Base-by-base conservation (phyloP, 441 rosid species). In the Viola pubescens region DNA sequence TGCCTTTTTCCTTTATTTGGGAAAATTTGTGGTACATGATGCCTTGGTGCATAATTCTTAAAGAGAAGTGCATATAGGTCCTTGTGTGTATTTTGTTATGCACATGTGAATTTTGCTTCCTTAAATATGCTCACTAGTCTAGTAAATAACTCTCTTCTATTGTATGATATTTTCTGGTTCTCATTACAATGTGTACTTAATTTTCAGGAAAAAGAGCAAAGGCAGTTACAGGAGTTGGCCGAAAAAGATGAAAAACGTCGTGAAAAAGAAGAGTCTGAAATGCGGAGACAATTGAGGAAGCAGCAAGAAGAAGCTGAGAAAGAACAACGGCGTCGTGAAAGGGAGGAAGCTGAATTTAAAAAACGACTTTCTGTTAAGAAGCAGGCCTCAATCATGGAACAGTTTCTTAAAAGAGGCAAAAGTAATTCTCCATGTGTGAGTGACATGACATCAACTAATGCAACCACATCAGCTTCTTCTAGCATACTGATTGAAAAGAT, bases 341-440 rank as follows among this genome's bases (percentile, higher is more conserved):
- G 73, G 75, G 97, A 88, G 77, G 84, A 82, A 61, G 77, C 86
- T 58, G 85, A 86, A 74, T 48, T 76, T 48, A 89, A 83, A 79
- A 84, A 64, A 77, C 79, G 73, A 66, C 77, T 58, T 67, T 73
- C 80, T 37, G 64, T 88, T 41, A 76, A 82, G 71, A 88, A 81
- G 80, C 97, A 92, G 69, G 98, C 95, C 62, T 89, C 92, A 19
- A 68, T 89, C 16, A 87, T 92, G 98, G 95, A 94, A 59, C 77
- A 82, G 37, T 89, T 92, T 70, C 88, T 88, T 38, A 88, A 82
- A 70, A 78, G 74, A 66, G 71, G 72, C 55, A 89, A 81, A 80
- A 75, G 66, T 52, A 64, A 9, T 65, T 69, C 80, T 45, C 43
- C 68, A 4, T 11, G 64, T 65, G 75, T 68, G 63, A 52, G 65